Conservation (phyloP, 371 early-diverging fungal species). For the Vairimorpha apis region DNA sequence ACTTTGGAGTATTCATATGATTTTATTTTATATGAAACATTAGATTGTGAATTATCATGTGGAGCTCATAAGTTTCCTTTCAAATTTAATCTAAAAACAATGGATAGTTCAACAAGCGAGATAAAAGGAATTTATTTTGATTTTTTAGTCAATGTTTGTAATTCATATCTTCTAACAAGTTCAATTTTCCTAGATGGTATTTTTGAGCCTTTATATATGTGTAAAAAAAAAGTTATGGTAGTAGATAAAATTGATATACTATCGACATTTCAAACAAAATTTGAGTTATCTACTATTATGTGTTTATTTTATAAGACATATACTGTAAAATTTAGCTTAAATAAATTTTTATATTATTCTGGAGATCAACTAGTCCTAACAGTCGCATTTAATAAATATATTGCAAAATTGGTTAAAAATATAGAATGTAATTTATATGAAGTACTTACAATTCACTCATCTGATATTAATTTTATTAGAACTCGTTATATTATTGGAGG, state of each 20-base stretch:
- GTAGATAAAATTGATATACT: conserved; percentile 7
- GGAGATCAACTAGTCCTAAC: conserved; percentile 16
- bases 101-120: conserved; percentile 16
- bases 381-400: not conserved
- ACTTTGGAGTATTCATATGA: conserved; percentile 9
- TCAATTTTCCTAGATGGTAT: conserved; percentile 4
- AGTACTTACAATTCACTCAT: conserved; percentile 6
- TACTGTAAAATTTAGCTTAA: conserved; percentile 14
- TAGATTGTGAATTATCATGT: conserved; percentile 14
- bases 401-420: conserved; percentile 8
- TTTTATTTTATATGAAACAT: conserved; percentile 15
- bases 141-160: conserved; percentile 13
- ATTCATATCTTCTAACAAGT: not conserved
- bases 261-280: not conserved
- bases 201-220: conserved; percentile 4
- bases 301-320: conserved; percentile 20
- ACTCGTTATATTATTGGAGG: conserved; percentile 31
- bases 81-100: conserved; percentile 19
- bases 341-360: conserved; percentile 27
- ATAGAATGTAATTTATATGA: conserved; percentile 39
- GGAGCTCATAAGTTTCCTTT: conserved; percentile 31
- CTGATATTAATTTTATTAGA: conserved; percentile 10
- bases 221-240: conserved; percentile 11
- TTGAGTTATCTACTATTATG: conserved; percentile 20
- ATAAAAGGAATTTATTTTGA: conserved; percentile 39